A percentile compares a stretch with the other conserved stretches of the same genome.
These are phyloP conservation scores for Lachnellula hyalina DNA, from an alignment of 2,329 filamentous ascomycete species.

Conservation along the genomic window DNA sequence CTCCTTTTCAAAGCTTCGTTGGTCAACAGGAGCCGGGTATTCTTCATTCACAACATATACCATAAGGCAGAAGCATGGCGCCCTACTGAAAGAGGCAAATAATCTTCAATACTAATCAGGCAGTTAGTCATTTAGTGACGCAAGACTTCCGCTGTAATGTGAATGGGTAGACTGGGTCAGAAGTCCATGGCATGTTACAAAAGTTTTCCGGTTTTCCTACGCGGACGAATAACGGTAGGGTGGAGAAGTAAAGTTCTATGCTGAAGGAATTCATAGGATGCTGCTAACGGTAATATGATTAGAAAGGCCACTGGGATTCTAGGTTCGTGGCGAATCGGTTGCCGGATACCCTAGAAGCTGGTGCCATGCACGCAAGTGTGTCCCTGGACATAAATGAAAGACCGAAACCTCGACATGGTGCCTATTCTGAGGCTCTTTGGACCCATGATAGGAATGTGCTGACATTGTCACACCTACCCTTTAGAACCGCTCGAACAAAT, in stretches of 20 bases:
- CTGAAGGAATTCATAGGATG: constrained; percentile 15
- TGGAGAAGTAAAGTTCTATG: background rate
- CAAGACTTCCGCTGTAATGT: constrained; percentile 12
- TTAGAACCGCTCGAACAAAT: background rate
- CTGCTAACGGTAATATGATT: constrained; percentile 12
- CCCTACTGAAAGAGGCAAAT: constrained; percentile 11
- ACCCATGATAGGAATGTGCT: background rate
- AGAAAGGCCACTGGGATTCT: constrained; percentile 14
- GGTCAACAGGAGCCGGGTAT: constrained; percentile 1
- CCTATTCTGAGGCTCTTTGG: constrained; percentile 19
- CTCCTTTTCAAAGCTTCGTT: constrained; percentile 9
- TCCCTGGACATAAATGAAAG: constrained; percentile 8
- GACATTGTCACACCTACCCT: background rate
- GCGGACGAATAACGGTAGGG: constrained; percentile 6
- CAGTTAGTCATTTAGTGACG: constrained; percentile 19
- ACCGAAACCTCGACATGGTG: constrained; percentile 5
- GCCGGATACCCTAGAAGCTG: constrained; percentile 11
- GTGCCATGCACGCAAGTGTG: constrained; percentile 3
- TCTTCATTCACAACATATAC: constrained; percentile 1
- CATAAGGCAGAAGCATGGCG: constrained; percentile 16
- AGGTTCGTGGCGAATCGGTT: constrained; percentile 21
- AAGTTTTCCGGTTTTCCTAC: background rate
- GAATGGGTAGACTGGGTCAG: constrained; percentile 15
- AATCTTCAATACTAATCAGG: constrained; percentile 8
- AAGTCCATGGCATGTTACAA: constrained; percentile 10